Base-by-base conservation (phyloP, 768 basidiomycete genomes). In the Rhizopogon salebrosus region DNA sequence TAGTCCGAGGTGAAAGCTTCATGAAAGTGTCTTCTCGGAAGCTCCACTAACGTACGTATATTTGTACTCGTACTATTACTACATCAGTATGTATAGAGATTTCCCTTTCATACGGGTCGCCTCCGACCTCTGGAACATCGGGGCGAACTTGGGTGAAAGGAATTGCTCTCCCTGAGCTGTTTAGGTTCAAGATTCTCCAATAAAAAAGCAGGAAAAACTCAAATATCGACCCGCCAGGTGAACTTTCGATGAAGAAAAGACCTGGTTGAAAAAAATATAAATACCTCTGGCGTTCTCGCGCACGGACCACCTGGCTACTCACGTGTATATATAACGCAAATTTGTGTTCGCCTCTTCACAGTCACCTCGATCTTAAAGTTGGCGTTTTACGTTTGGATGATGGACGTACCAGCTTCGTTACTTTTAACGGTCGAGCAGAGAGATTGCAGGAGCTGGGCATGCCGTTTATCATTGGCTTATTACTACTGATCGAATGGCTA, bases 191-290 rank as follows among this genome's bases (percentile, higher is more conserved):
- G 79, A 72, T 70, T 64, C 68, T 70, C 70, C 72, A 59, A 71
- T 59, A 55, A 64, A 22, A 64, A 22, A 22, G 16, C 20, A 55
- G 68, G 71, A 70, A 68, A 65, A 75, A 72, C 83, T 77, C 84
- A 86, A 87, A 87, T 85, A 85, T 84, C 82, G 77, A 74, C 76
- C 74, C 64, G 67, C 72, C 72, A 84, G 84, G 85, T 87, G 77
- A 66, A 86, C 83, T 87, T 87, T 85, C 84, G 75, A 75, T 72
- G 54, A 66, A 60, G 58, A 56, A 58, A 20, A 4, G 3, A 6
- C 7, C 9, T 3, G 22, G 8, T 8, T 7, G 26, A 23, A 16
- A 5, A 14, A 37, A 16, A 22, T 1, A 18, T 52, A 55, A 62
- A 60, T 61, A 57, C 31, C 5, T 26, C 9, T 16, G 24, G 8